A percentile compares a stretch with the other conserved stretches of the same genome.
Evolutionary conservation across 2,329 filamentous ascomycete species (phyloP).

Genomic region (Neopestalotiopsis sp.): DNA sequence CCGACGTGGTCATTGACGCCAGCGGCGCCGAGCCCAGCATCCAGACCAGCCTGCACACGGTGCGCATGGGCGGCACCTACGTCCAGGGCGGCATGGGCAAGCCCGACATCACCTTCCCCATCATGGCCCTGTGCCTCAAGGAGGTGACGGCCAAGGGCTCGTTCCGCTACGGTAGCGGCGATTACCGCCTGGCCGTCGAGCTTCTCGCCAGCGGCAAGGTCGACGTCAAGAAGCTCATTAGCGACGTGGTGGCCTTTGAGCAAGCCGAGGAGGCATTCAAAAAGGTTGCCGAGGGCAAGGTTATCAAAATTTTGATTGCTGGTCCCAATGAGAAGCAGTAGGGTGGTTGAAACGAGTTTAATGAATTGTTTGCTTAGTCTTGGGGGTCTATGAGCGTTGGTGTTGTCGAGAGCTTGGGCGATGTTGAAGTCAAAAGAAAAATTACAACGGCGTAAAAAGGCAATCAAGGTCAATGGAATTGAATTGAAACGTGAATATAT

Average conservation of each 20-base stretch:
- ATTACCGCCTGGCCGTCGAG: conserved; percentile 84
- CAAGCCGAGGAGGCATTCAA: conserved; percentile 86
- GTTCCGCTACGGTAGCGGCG: conserved; percentile 87
- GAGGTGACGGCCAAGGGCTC: conserved; percentile 86
- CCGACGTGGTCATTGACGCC: conserved; percentile 81
- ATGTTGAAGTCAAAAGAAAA: not conserved
- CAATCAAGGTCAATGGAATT: not conserved
- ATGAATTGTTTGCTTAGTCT: not conserved
- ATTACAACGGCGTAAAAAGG: not conserved
- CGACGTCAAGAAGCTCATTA: conserved; percentile 82
- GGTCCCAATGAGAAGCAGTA: conserved; percentile 65
- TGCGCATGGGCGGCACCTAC: conserved; percentile 75
- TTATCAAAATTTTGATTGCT: conserved; percentile 72
- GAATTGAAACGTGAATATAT: not conserved
- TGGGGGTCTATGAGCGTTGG: not conserved
- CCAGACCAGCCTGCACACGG: conserved; percentile 73
- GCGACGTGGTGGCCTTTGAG: conserved; percentile 75
- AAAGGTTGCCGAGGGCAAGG: conserved; percentile 83
- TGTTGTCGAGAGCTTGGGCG: not conserved
- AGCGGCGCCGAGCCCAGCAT: conserved; percentile 80
- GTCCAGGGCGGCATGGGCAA: conserved; percentile 93
- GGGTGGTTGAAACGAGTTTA: conserved; percentile 17
- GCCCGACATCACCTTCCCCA: conserved; percentile 86
- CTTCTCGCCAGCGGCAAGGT: conserved; percentile 76
- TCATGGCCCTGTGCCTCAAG: conserved; percentile 87